phyloP scores from a whole-genome alignment of 768 basidiomycete species.

The Goffeauzyma gilvescens region DNA sequence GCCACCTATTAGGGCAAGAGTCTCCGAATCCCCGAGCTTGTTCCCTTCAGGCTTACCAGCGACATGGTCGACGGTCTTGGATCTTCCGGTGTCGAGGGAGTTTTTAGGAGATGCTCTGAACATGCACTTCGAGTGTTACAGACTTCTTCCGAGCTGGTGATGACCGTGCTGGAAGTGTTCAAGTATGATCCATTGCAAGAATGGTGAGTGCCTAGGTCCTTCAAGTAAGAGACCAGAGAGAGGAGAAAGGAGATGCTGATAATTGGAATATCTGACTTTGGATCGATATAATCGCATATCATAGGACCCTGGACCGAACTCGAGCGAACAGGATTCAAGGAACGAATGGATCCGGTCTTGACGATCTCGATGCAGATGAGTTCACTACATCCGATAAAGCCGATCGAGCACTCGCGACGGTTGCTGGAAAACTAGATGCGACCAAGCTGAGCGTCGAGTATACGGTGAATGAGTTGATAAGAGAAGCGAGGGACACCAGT shows the following conservation, averaged over 20 bases:
- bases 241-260: neutral
- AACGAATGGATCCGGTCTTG: neutral
- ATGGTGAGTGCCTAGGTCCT: conserved; percentile 41
- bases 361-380: neutral
- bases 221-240: neutral
- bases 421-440: conserved; percentile 56
- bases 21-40: conserved; percentile 59
- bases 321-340: neutral
- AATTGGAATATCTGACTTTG: neutral
- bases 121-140: conserved; percentile 82
- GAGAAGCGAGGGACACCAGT: conserved; percentile 57
- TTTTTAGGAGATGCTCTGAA: conserved; percentile 86
- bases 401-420: conserved; percentile 64
- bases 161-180: conserved; percentile 93
- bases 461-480: conserved; percentile 78
- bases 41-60: conserved; percentile 84
- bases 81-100: conserved; percentile 68
- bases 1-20: conserved; percentile 83
- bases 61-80: conserved; percentile 94
- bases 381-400: conserved; percentile 51
- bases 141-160: conserved; percentile 62
- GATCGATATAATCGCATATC: neutral
- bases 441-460: conserved; percentile 74
- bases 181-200: conserved; percentile 85
- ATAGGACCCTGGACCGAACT: neutral